Percentiles rank a stretch among this genome's conserved stretches.
Evolutionary conservation across 2,329 filamentous ascomycete species (phyloP).

Genomic region (Fusarium sp.): DNA sequence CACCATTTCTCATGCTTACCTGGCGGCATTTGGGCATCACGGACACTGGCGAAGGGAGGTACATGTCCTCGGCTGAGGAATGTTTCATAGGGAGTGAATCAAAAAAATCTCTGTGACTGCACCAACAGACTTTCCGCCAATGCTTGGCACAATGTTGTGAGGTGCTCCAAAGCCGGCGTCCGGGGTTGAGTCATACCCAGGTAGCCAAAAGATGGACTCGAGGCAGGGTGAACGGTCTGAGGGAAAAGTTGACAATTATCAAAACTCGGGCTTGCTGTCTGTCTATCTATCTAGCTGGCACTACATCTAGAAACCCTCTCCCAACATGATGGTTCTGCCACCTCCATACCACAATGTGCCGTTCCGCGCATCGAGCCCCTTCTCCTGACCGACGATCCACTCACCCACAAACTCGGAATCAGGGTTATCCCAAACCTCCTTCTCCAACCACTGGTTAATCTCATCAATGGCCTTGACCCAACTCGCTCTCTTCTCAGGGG

Average conservation of each 20-base stretch:
- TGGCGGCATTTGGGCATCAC: conserved; percentile 60
- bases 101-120: conserved; percentile 49
- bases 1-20: conserved; percentile 58
- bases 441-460: conserved; percentile 80
- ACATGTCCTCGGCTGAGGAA: conserved; percentile 58
- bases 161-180: not conserved
- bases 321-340: conserved; percentile 75
- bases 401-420: conserved; percentile 67
- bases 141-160: conserved; percentile 3
- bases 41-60: conserved; percentile 63
- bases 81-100: conserved; percentile 60
- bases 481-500: conserved; percentile 66
- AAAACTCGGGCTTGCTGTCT: conserved; percentile 7
- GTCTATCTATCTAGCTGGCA: conserved; percentile 23
- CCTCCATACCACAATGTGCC: conserved; percentile 90
- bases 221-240: conserved; percentile 4
- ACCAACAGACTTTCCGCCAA: conserved; percentile 29
- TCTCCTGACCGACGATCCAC: conserved; percentile 90
- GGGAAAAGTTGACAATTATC: conserved; percentile 14
- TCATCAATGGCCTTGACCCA: conserved; percentile 79
- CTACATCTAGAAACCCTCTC: conserved; percentile 67
- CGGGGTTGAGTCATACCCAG: conserved; percentile 4
- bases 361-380: conserved; percentile 79
- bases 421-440: conserved; percentile 74
- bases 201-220: not conserved